These are phyloP conservation scores for Capsicum baccatum DNA, from an alignment of 257 asterid genomes.

Conservation along the genomic window DNA sequence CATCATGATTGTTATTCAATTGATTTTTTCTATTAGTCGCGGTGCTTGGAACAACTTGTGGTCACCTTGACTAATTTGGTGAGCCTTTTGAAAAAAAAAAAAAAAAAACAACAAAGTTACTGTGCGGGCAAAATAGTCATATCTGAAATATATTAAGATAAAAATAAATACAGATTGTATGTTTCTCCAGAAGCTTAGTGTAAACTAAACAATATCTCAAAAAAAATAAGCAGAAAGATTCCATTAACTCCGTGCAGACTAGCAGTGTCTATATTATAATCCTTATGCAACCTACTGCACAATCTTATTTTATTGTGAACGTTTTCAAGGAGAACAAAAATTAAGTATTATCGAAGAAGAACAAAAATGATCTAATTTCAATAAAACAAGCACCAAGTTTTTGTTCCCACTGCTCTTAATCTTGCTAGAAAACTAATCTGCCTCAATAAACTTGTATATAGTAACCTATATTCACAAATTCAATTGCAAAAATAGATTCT, in stretches of 20 bases:
- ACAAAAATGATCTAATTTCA: not conserved
- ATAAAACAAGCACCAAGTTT: not conserved
- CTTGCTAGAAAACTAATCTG: not conserved
- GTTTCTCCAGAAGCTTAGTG: too few species aligned
- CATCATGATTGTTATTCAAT: not conserved
- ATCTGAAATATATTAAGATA: too few species aligned
- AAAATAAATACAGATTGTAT: too few species aligned
- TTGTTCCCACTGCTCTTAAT: not conserved
- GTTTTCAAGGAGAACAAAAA: not conserved
- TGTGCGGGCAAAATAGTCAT: too few species aligned
- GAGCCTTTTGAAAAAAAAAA: too few species aligned
- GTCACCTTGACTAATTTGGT: not conserved
- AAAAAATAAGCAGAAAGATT: too few species aligned
- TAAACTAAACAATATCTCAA: too few species aligned
- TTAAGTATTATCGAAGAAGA: not conserved
- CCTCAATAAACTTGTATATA: not conserved
- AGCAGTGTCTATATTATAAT: too few species aligned
- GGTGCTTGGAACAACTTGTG: not conserved
- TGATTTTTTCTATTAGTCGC: not conserved
- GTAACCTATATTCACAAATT: not conserved
- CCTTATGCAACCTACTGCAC: not conserved
- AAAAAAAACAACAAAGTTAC: not conserved
- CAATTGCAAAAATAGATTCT: not conserved
- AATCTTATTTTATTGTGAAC: not conserved
- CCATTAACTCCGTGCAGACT: too few species aligned